phyloP scores from a whole-genome alignment of 2,329 filamentous ascomycete genomes.

The Alternaria angustiovoidea region DNA sequence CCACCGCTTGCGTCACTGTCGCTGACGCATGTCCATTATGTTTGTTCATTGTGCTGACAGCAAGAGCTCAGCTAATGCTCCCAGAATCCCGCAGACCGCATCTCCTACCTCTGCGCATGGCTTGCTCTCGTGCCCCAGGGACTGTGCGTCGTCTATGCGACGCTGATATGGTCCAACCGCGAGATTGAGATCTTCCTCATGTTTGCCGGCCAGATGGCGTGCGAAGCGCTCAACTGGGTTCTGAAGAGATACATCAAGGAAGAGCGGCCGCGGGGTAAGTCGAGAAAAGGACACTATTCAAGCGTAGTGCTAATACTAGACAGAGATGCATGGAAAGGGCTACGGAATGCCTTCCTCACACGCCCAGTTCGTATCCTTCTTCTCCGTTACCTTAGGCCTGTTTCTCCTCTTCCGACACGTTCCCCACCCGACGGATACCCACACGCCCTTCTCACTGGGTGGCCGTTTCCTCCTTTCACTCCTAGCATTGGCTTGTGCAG shows the following conservation, averaged over 20 bases:
- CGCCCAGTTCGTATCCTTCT: constrained; percentile 93
- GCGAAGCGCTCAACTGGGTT: constrained; percentile 88
- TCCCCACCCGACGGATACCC: constrained; percentile 56
- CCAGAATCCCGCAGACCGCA: constrained; percentile 82
- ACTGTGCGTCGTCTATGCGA: constrained; percentile 87
- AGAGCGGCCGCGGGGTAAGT: constrained; percentile 79
- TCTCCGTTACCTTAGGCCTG: constrained; percentile 81
- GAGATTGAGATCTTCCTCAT: constrained; percentile 89
- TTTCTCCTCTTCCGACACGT: constrained; percentile 84
- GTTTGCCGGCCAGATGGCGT: constrained; percentile 89
- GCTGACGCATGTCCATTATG: constrained; percentile 95
- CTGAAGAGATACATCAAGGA: constrained; percentile 93
- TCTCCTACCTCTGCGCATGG: constrained; percentile 91
- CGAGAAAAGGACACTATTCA: not conserved
- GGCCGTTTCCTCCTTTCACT: constrained; percentile 66
- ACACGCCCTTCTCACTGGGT: constrained; percentile 65
- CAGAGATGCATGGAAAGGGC: constrained; percentile 82
- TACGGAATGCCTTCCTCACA: constrained; percentile 98
- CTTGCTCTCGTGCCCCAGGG: constrained; percentile 93
- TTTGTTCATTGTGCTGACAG: constrained; percentile 54
- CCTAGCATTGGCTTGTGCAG: constrained; percentile 52
- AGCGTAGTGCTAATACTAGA: constrained; percentile 4
- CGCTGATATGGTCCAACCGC: constrained; percentile 88
- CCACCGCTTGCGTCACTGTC: constrained; percentile 84
- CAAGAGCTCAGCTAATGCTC: constrained; percentile 26